Evolutionary conservation across 2,329 filamentous ascomycete species (phyloP), one percentile per base, ranked within the genome.

Genomic region (Aspergillus ochraceoroseus): DNA sequence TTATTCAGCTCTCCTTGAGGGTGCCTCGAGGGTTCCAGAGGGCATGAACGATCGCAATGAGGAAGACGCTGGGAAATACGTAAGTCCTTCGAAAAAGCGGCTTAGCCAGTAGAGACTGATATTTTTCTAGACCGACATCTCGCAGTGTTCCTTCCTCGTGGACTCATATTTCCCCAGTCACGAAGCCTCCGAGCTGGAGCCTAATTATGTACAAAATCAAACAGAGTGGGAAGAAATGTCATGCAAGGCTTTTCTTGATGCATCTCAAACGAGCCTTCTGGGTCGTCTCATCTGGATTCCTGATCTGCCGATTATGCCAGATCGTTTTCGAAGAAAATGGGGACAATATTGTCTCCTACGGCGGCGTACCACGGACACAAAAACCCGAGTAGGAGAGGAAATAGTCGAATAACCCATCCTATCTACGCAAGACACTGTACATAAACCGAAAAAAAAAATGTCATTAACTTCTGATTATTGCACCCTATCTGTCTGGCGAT

Each of bases 11-110:
- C 73, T 87, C 47, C 87, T 85, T 65, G 77, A 85, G 29, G 89
- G 88, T n/a, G 87, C 89, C 1, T 94, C 87, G 79, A 70, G 86
- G 41, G 76, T 83, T 1, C 85, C 92, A 0, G 70, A 72, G 33
- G 90, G 90, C 2, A 87, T 98, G 80, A 98, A 98, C 60, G 87
- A 94, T 61, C 77, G 80, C 48, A 98, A 98, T 56, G 72, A 82
- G 50, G 89, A 95, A 63, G 92, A 98, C 60, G 62, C 76, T 46
- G 76, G 79, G 44, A 98, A 96, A 77, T 94, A 96, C 62, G 83
- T 82, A 59, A 68, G 76, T 7, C 11, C 6, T 4, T 25, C 3
- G 17, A 9, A 7, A 20, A 28, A 19, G 11, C 15, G 9, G 12
- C 33, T 19, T 11, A 19, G 20, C 11, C 7, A 35, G 36, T 27